These are phyloP conservation scores for Fusarium pininemorale DNA, from an alignment of 2,329 filamentous ascomycete genomes.

Conservation along the genomic window DNA sequence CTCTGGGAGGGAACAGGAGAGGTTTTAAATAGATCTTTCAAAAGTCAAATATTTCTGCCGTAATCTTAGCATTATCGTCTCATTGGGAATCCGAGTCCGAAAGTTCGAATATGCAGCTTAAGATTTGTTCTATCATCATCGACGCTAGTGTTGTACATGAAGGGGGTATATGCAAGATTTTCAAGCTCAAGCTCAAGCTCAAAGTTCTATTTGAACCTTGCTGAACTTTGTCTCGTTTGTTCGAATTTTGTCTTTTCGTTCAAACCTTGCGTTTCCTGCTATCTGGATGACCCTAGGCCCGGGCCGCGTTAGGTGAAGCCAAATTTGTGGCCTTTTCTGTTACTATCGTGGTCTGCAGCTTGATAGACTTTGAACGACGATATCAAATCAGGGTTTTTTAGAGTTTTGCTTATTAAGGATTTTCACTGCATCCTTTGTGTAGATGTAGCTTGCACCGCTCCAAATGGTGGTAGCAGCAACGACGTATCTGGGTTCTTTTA, in stretches of 20 bases:
- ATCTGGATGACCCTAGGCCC: neutral
- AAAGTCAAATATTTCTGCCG: conserved; percentile 2
- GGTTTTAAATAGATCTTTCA: neutral
- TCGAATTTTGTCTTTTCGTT: neutral
- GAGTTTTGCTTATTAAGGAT: conserved; percentile 66
- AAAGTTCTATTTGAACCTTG: conserved; percentile 7
- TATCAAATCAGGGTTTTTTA: conserved; percentile 27
- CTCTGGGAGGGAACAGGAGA: neutral
- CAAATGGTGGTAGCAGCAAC: conserved; percentile 91
- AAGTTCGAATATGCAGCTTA: neutral
- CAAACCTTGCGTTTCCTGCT: neutral
- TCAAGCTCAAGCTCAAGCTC: conserved; percentile 13
- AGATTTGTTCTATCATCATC: conserved; percentile 6
- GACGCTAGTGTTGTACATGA: neutral
- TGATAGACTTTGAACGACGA: neutral
- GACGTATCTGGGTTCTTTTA: conserved; percentile 68
- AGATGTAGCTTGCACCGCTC: conserved; percentile 93
- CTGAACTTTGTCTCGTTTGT: neutral
- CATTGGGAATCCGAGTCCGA: neutral
- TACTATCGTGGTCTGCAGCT: neutral
- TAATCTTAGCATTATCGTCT: neutral
- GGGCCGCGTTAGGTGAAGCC: neutral
- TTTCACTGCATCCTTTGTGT: conserved; percentile 89
- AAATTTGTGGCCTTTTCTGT: neutral
- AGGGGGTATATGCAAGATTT: conserved; percentile 16